Conservation (phyloP, 306 rosid genomes). For the Prunus kanzakura region DNA sequence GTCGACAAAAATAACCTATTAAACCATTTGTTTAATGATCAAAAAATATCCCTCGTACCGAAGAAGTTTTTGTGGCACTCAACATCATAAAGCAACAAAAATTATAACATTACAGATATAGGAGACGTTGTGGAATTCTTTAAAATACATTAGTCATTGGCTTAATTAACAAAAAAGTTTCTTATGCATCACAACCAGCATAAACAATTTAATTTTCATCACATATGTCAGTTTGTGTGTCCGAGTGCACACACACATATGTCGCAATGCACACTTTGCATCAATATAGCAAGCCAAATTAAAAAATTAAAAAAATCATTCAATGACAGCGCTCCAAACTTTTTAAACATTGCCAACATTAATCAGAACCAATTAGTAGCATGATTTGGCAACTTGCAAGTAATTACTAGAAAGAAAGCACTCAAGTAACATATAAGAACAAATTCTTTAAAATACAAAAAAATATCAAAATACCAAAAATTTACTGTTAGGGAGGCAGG, state of each 20-base stretch:
- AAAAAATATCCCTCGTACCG: not conserved
- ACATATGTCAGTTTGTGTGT: not conserved
- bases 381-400: not conserved
- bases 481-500: not conserved
- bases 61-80: not conserved
- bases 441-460: slow-evolving; percentile 1
- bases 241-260: not conserved
- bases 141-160: not conserved
- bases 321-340: not conserved
- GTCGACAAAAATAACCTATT: not conserved
- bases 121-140: not conserved
- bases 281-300: not conserved
- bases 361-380: not conserved
- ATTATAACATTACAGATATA: not conserved
- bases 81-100: not conserved
- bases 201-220: not conserved
- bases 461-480: not conserved
- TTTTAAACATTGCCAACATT: slow-evolving; percentile 6
- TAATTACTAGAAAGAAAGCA: not conserved
- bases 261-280: not conserved
- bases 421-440: not conserved
- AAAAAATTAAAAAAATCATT: not conserved
- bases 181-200: not conserved
- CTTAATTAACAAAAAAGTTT: not conserved
- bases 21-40: not conserved